Evolutionary conservation across 83 land plant genomes (phyloP), one percentile per base, ranked within the genome.

Genomic region (Thuja plicata): DNA sequence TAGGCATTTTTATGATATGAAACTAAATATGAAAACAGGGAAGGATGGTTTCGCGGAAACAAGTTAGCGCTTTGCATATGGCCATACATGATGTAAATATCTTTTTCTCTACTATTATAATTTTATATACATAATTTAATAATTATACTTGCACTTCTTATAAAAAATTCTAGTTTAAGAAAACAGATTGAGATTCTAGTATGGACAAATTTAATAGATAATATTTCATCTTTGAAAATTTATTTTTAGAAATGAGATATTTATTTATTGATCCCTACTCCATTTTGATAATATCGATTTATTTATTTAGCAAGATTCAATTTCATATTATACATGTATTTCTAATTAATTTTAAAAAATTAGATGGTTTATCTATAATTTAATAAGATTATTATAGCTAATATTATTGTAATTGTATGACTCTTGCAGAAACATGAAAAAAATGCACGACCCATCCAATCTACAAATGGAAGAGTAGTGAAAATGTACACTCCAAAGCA

Each of bases 61-160:
- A 94, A 86, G 81, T 92, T 4, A 78, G 17, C 41, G 57, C 81
- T 27, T 66, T 94, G 3, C 81, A 89, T 45, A 71, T 38, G 24
- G 93, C 92, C 79, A 90, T 94, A 4, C 87, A 90, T 71, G 91
- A 94, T 86, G 95, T 94, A 88, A 92, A 92, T 87, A 48, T 34
- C 21, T 15, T 46, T 19, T 27, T 24, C 19, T 5, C 15, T n/a
- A 38, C 37, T 19, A 17, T 17, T 17, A 55, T 62, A 17, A 21
- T 21, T 37, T 8, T 84, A 24, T 84, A 27, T 34, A 24, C 0
- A 2, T 3, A 41, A 48, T 85, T 24, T 7, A 6, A 50, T 11
- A 11, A 50, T 0, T 50, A 12, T 50, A 1, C 54, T 50, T 48
- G 52, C 1, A 0, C 12, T 48, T 8, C 52, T 48, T 45, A 46